Percentiles rank a stretch among this genome's conserved stretches.
These are phyloP conservation scores for Candida mesenterica DNA, from an alignment of 1,139 yeast genomes.

Conservation along the genomic window DNA sequence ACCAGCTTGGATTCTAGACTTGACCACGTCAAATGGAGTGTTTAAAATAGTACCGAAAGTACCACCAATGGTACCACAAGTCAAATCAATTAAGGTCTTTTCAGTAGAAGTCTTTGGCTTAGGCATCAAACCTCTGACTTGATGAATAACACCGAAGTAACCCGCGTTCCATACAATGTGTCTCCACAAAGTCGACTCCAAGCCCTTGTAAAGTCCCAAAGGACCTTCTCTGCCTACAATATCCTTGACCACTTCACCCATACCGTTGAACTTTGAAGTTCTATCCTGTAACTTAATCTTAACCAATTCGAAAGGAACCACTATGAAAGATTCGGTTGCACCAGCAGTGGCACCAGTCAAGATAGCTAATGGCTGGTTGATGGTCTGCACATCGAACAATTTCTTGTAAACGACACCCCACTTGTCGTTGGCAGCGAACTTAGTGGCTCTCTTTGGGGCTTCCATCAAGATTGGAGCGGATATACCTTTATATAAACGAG, in stretches of 20 bases:
- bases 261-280: slow-evolving; percentile 78
- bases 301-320: slow-evolving; percentile 91
- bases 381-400: slow-evolving; percentile 63
- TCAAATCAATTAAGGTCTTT: slow-evolving; percentile 80
- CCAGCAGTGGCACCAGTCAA: slow-evolving; percentile 98
- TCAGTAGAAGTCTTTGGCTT: slow-evolving; percentile 65
- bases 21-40: slow-evolving; percentile 97
- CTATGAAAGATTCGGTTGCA: slow-evolving; percentile 93
- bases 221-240: slow-evolving; percentile 75
- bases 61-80: slow-evolving; percentile 96
- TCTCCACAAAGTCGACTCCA: slow-evolving; percentile 97
- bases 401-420: slow-evolving; percentile 86
- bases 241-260: slow-evolving; percentile 75
- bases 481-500: slow-evolving; percentile 87
- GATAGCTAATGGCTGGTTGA: slow-evolving; percentile 82
- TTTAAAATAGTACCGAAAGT: slow-evolving; percentile 90
- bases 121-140: slow-evolving; percentile 78
- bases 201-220: slow-evolving; percentile 85
- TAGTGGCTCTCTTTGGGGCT: slow-evolving; percentile 98
- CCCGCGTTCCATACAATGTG: slow-evolving; percentile 98
- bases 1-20: slow-evolving; percentile 93
- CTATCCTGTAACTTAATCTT: slow-evolving; percentile 90
- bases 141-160: slow-evolving; percentile 92
- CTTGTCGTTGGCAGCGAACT: slow-evolving; percentile 97
- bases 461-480: slow-evolving; percentile 97